Evolutionary conservation across 768 basidiomycete species (phyloP).

Genomic region (Rhizopogon vesiculosus): DNA sequence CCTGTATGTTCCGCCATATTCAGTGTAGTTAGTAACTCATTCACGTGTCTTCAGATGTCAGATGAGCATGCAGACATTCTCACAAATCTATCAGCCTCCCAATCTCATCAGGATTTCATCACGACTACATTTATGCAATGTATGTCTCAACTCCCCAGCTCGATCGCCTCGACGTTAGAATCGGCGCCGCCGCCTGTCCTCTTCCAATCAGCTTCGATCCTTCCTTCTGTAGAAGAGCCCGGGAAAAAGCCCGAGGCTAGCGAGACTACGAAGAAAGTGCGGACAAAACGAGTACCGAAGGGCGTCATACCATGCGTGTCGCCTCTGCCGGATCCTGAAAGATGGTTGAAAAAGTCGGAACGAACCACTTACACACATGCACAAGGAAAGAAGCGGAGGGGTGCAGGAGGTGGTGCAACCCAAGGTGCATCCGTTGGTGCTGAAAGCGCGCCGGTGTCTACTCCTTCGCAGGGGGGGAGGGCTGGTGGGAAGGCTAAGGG

Average conservation of each 20-base stretch:
- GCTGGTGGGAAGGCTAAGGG: conserved; percentile 44
- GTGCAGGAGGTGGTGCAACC: conserved; percentile 55
- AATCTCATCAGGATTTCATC: conserved; percentile 82
- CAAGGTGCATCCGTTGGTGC: conserved; percentile 47
- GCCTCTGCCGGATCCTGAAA: conserved; percentile 79
- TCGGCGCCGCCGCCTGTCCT: conserved; percentile 51
- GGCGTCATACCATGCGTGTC: conserved; percentile 78
- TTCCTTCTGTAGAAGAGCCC: conserved; percentile 20
- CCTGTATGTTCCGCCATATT: conserved; percentile 46
- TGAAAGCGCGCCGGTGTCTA: conserved; percentile 12
- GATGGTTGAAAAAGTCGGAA: conserved; percentile 87
- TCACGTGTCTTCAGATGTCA: conserved; percentile 47
- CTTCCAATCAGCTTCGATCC: conserved; percentile 28
- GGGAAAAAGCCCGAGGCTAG: conserved; percentile 31
- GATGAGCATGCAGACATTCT: conserved; percentile 87
- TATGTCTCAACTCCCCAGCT: conserved; percentile 54
- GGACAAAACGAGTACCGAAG: conserved; percentile 64
- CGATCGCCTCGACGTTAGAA: conserved; percentile 52
- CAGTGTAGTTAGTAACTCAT: background rate
- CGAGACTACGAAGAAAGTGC: conserved; percentile 44
- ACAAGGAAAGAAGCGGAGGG: conserved; percentile 48
- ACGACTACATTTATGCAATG: conserved; percentile 60
- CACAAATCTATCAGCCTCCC: conserved; percentile 79
- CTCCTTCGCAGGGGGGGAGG: conserved; percentile 28
- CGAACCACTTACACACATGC: conserved; percentile 49